Percentiles rank a stretch among this genome's conserved stretches.
Evolutionary conservation across 306 rosid genomes (phyloP).

Genomic region (Corylus heterophylla): DNA sequence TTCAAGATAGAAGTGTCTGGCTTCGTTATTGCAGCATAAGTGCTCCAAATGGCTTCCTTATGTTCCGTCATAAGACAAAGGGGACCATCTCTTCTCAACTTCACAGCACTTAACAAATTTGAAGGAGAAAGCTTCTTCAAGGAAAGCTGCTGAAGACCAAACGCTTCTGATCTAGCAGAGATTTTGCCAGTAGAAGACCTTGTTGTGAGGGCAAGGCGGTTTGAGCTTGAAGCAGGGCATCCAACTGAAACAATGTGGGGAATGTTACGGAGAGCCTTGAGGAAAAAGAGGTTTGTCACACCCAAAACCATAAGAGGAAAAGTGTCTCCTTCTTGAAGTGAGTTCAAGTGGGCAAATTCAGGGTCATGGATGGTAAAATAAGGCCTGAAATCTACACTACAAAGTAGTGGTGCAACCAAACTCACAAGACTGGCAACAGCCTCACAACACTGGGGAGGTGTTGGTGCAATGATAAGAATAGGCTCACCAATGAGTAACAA

Average conservation of each 20-base stretch:
- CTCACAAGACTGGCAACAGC: conserved; percentile 97
- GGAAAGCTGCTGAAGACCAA: conserved; percentile 77
- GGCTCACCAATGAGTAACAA: conserved; percentile 89
- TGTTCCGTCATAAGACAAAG: conserved; percentile 97
- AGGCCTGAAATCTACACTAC: conserved; percentile 88
- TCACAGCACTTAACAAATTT: conserved; percentile 75
- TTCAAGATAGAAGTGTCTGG: conserved; percentile 87
- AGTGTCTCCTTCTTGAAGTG: conserved; percentile 64
- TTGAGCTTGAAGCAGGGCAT: conserved; percentile 72
- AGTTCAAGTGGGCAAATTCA: conserved; percentile 66
- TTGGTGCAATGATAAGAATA: conserved; percentile 82
- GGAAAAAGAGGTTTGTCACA: conserved; percentile 93
- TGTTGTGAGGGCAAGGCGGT: conserved; percentile 39
- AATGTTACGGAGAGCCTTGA: conserved; percentile 70
- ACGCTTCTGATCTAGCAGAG: conserved; percentile 55
- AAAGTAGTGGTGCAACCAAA: conserved; percentile 87
- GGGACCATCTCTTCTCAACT: conserved; percentile 88
- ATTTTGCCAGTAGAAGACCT: conserved; percentile 64
- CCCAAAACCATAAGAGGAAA: conserved; percentile 88
- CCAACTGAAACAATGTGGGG: conserved; percentile 90
- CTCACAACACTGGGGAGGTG: conserved; percentile 94
- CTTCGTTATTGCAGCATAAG: conserved; percentile 76
- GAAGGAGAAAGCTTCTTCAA: conserved; percentile 78
- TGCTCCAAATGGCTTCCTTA: conserved; percentile 94
- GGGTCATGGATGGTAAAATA: conserved; percentile 95